Percentiles rank a stretch among this genome's conserved stretches.
Evolutionary conservation across 768 basidiomycete genomes (phyloP).

Genomic region (Termitomyces sp.): DNA sequence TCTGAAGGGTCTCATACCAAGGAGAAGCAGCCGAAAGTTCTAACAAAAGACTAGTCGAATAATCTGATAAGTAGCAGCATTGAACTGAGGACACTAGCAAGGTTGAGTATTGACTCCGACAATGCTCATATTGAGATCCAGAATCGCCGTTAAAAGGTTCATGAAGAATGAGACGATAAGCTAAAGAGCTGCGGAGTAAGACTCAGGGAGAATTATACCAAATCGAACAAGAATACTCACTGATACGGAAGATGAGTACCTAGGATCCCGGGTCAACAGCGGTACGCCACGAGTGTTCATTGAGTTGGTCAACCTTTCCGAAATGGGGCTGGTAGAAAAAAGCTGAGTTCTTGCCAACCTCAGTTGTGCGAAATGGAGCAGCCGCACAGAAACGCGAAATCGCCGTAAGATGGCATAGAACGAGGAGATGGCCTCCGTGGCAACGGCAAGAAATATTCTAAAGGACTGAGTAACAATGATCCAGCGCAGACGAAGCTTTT

Average conservation of each 20-base stretch:
- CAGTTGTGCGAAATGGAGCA: too few species aligned
- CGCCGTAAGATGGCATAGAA: too few species aligned
- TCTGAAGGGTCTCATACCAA: too few species aligned
- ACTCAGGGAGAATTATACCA: background rate
- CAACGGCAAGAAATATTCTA: constrained; percentile 18
- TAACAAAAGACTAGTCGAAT: background rate
- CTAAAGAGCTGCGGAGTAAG: constrained; percentile 12
- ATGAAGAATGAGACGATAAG: constrained; percentile 19
- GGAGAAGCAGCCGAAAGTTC: constrained; percentile 15
- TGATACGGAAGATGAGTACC: constrained; percentile 3
- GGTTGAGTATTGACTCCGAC: constrained; percentile 6
- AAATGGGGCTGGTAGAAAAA: background rate
- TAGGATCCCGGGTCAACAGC: background rate
- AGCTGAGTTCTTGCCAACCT: constrained; percentile 2
- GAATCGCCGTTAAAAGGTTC: constrained; percentile 16
- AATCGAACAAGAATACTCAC: background rate
- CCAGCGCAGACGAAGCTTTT: constrained; percentile 15
- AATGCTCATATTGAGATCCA: constrained; percentile 18
- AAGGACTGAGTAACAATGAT: constrained; percentile 21
- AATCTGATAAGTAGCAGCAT: background rate
- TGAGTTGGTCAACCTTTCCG: background rate
- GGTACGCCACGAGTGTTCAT: background rate
- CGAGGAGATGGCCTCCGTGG: constrained; percentile 16
- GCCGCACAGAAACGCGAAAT: too few species aligned
- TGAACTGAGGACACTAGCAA: too few species aligned